Percentiles rank a stretch among this genome's conserved stretches.
Evolutionary conservation across 345 rosid genomes (phyloP).

Genomic region (Mercurialis annua): DNA sequence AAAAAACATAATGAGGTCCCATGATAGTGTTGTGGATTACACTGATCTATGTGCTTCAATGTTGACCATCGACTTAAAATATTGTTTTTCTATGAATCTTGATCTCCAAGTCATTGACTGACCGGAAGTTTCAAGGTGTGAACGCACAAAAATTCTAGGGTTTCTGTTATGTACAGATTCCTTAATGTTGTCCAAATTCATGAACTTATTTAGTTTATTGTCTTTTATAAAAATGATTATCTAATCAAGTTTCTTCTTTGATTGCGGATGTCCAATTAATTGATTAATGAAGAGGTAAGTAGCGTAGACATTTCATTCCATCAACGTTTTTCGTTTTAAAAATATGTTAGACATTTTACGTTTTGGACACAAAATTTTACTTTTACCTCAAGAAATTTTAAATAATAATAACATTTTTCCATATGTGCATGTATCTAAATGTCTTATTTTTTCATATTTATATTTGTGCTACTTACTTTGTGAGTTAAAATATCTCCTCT

Average conservation of each 20-base stretch:
- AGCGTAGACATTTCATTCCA: background rate
- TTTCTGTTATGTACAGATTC: background rate
- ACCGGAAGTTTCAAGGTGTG: background rate
- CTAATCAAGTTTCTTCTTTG: too few relatives aligned
- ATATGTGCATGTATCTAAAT: too few relatives aligned
- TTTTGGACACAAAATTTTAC: too few relatives aligned
- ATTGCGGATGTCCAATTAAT: too few relatives aligned
- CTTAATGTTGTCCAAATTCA: background rate
- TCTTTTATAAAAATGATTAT: background rate
- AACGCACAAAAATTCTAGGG: background rate
- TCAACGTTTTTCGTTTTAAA: too few relatives aligned
- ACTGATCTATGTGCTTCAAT: too few relatives aligned
- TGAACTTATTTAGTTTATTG: background rate
- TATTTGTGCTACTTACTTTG: too few relatives aligned
- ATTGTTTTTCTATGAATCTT: background rate
- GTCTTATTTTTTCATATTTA: too few relatives aligned
- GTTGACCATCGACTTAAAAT: background rate
- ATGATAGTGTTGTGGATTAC: background rate
- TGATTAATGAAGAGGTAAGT: background rate
- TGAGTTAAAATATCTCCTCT: too few relatives aligned
- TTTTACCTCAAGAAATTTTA: too few relatives aligned
- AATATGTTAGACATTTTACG: too few relatives aligned
- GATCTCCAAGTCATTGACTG: constrained; percentile 17
- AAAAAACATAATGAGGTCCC: background rate
- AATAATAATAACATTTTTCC: too few relatives aligned